Evolutionary conservation across 1,284 basidiomycete species (phyloP), one percentile per base, ranked within the genome.

Genomic region (Gymnopus androsaceus): DNA sequence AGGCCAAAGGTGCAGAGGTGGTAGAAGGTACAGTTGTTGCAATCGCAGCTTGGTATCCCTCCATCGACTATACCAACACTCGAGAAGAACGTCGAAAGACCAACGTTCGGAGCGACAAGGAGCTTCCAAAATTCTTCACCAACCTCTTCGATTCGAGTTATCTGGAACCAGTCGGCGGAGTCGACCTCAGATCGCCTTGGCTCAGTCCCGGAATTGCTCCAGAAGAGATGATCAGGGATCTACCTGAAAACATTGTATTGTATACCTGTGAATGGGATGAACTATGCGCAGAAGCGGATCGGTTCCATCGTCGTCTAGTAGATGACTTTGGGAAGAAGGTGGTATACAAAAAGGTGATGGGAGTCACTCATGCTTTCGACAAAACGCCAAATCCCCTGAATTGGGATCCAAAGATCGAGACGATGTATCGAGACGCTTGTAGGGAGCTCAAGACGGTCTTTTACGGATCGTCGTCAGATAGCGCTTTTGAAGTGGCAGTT

Each of bases 41-140:
- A 2, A 60, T 60, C 33, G 38, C 54, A 4, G 36, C 56, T 3
- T 60, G 56, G 53, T 60, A 60, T 38, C 59, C 59, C 2, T 49
- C 54, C 11, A 48, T 60, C 30, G 56, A 60, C 30, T 60, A 57
- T 40, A 58, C 59, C 14, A 55, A 48, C 15, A 58, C 49, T 3
- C 41, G 56, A 12, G 59, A 58, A 45, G 56, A 60, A 38, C 52
- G 59, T 27, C 47, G 56, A 31, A 55, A 51, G 17, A 60, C 56
- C 19, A 60, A 60, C 27, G 54, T 57, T 15, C 56, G 59, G 2
- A 40, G 33, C 15, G 59, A 60, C 45, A 60, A 57, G 30, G 55
- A 57, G 19, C 54, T 60, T 14, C 59, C 59, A n/a, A 60, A 60
- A 47, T 57, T 60, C 53, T 60, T 60, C 46, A 57, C 59, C 37